These are phyloP conservation scores for Penicillium rolfsii DNA, from an alignment of 2,329 filamentous ascomycete species.

Conservation along the genomic window DNA sequence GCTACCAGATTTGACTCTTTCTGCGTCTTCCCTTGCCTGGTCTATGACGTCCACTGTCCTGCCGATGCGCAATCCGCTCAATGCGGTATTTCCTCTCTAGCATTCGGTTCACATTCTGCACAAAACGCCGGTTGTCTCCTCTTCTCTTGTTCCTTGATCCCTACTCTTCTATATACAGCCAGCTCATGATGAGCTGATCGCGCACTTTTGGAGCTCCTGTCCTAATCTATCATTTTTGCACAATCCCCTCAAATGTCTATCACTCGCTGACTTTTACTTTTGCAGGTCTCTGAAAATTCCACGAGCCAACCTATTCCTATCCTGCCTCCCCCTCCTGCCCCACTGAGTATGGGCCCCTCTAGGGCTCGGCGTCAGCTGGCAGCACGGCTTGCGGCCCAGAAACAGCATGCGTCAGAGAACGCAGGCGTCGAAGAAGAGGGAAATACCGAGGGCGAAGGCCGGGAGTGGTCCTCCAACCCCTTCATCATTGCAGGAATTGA, in stretches of 20 bases:
- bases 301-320: slow-evolving; percentile 50
- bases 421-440: slow-evolving; percentile 37
- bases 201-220: slow-evolving; percentile 8
- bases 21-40: neutral
- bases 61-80: neutral
- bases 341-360: slow-evolving; percentile 82
- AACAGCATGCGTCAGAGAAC: slow-evolving; percentile 61
- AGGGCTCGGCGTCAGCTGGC: slow-evolving; percentile 87
- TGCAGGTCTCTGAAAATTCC: slow-evolving; percentile 35
- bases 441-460: slow-evolving; percentile 27
- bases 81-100: neutral
- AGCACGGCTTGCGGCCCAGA: slow-evolving; percentile 77
- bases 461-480: slow-evolving; percentile 42
- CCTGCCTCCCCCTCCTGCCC: slow-evolving; percentile 65
- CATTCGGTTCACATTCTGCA: neutral
- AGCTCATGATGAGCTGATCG: neutral
- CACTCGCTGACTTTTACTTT: slow-evolving; percentile 20
- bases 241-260: neutral
- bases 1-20: neutral
- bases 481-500: slow-evolving; percentile 45
- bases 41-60: neutral
- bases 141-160: neutral
- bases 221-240: neutral
- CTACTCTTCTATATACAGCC: neutral
- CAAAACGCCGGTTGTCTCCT: neutral